Evolutionary conservation across 1,284 basidiomycete species (phyloP), one percentile per base, ranked within the genome.

Genomic region (Chondrostereum purpureum): DNA sequence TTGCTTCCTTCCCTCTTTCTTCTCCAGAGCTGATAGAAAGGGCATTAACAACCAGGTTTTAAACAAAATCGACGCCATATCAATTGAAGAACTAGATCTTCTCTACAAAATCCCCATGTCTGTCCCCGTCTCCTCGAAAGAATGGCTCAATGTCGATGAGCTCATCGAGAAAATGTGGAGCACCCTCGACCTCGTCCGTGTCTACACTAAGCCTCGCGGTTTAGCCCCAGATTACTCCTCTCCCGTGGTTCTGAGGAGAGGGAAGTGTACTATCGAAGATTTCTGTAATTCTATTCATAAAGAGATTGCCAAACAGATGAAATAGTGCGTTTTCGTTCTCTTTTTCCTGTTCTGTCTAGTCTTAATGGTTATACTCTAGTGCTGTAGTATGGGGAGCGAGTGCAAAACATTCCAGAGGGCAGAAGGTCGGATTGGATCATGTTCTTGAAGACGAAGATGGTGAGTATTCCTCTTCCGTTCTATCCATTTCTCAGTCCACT

Each of bases 131-230:
- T 93, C 90, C 13, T 93, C 91, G 6, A 80, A 80, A 51, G 83
- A 92, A 60, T 99, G 95, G 95, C 75, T 97, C 57, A 99, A 99
- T 67, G 73, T 99, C 56, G 96, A 99, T 65, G 96, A 99, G 63
- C 75, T 99, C 37, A 80, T 91, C 45, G 87, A 92, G 51, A 76
- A 77, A 55, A 94, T 94, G 91, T 96, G 92, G 93, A 69, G 83
- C 47, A 81, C 88, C 41, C 78, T 96, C 22, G 81, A 92, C 58
- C 80, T 95, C 44, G 91, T 95, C 37, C 83, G 92, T 50, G 88
- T 92, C 44, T 93, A 99, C 71, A 99, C 96, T 8, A 96, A 95
- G 64, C 96, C 96, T 5, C 83, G 92, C 42, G 93, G 94, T 12
- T 77, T 85, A 49, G 67, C 85, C 24, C 96, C 96, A 16, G 96